Evolutionary conservation across 2,329 filamentous ascomycete genomes (phyloP), one percentile per base, ranked within the genome.

Genomic region (Phyllosticta citriasiana): DNA sequence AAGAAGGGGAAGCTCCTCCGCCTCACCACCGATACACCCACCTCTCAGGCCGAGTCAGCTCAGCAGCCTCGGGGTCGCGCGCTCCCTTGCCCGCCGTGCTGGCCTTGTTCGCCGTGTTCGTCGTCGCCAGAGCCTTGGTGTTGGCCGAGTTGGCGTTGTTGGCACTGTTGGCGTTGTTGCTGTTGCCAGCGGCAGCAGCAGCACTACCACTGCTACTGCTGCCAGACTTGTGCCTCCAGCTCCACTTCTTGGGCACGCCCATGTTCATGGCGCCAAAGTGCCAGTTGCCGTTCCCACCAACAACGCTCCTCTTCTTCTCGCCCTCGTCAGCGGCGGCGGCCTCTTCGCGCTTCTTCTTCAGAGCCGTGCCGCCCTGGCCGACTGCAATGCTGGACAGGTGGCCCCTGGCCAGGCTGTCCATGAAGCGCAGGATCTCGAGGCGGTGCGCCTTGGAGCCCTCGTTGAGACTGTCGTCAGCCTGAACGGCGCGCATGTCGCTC

Each of bases 391-490:
- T n/a, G 16, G 14, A 4, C 40, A 47, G n/a, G 40, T n/a, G 40
- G 14, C 40, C 40, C 3, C 14, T 47, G 14, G n/a, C n/a, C 14
- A 47, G 40, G 14, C 14, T 47, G 14, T 47, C 40, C 40, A 47
- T 47, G 40, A 47, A 47, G 40, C 14, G 40, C 14, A 47, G 6
- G 40, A 47, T 47, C 14, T 14, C 40, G 6, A 47, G 16, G 14
- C n/a, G 16, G 40, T 47, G 40, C 40, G 16, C 12, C 40, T n/a
- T 47, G 40, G 4, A 4, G 16, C 5, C 40, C 2, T 16, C 14
- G 6, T 14, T n/a, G 3, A 47, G 40, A n/a, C 40, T 25, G 70
- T 70, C 4, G 72, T 67, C 65, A 70, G 70, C 53, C 35, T 55
- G 6, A 4, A 53, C 58, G 40, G 58, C 58, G 58, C 55, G 53